Base-by-base conservation (phyloP, 495 filamentous ascomycete species). In the Penicillium subrubescens region DNA sequence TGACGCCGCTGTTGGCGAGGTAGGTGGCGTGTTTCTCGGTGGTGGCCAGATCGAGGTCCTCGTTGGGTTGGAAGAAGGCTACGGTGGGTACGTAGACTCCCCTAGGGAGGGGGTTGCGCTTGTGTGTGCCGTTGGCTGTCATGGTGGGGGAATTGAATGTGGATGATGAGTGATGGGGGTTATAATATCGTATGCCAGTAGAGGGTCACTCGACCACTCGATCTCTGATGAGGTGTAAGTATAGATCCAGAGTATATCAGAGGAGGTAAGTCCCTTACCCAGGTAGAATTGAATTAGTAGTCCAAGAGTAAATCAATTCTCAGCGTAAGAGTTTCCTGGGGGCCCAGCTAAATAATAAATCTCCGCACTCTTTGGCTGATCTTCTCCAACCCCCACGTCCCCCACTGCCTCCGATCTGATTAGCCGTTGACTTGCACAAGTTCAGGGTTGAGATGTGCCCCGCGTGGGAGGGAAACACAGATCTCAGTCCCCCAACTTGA, bases 1-100 rank as follows among this genome's bases (percentile, higher is more conserved):
- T 85, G 37, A 96, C 86, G 57, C 93, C 93, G 51, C 90, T 88
- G 57, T 86, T 76, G 57, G 91, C 92, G n/a, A 97, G 90, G 68
- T 91, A 90, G 57, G 91, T 86, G 35, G 92, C 90, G 74, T 97
- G 93, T 60, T 81, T 88, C 59, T 85, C 83, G 55, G 88, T 89
- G 39, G 90, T 90, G 41, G 83, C 77, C 10, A 89, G 73, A 68
- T 96, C 92, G 19, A 89, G 71, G 39, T 88, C 85, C 69, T 86
- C 85, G 61, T 85, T 83, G 8, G 79, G 69, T 2, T 82, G 75
- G 78, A 90, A 91, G 80, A 91, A 91, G 68, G 88, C 86, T 43
- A 89, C 81, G 50, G 88, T 90, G 41, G 89, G 89, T 54, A 90
- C 87, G 73, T 90, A 91, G 62, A 91, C 76, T 59, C 89, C 89